Conservation (phyloP, 257 asterid species). For the Scutellaria baicalensis region DNA sequence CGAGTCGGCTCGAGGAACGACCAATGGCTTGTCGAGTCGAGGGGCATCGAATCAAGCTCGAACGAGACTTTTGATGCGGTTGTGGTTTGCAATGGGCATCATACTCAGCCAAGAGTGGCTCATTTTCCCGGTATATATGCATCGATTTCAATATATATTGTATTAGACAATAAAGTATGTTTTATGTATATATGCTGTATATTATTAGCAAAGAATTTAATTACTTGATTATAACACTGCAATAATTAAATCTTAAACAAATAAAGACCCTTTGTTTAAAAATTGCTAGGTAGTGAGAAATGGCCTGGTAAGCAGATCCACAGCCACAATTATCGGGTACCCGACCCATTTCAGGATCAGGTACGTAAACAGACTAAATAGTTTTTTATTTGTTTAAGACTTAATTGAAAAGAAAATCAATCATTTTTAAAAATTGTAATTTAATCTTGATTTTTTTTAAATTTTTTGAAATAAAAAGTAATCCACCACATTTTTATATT, state of each 20-base stretch:
- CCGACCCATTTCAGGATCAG: slow-evolving; percentile 45
- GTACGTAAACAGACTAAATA: slow-evolving; percentile 24
- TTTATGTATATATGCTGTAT: background rate
- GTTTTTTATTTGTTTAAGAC: too few relatives aligned
- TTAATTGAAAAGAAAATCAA: too few relatives aligned
- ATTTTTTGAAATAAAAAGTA: too few relatives aligned
- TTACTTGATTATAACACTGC: too few relatives aligned
- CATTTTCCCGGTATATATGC: slow-evolving; percentile 43
- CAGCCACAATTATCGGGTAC: slow-evolving; percentile 59
- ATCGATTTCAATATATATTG: background rate
- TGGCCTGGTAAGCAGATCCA: slow-evolving; percentile 69
- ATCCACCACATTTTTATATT: too few relatives aligned
- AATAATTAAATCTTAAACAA: too few relatives aligned
- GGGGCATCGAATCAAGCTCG: background rate
- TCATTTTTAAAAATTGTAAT: too few relatives aligned
- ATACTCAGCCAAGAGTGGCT: slow-evolving; percentile 37
- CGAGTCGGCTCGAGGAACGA: slow-evolving; percentile 9
- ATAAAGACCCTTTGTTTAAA: too few relatives aligned
- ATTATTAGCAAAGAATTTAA: too few relatives aligned
- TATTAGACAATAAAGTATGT: background rate
- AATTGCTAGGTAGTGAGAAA: slow-evolving; percentile 31
- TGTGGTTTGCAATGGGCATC: slow-evolving; percentile 47
- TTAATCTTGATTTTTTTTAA: too few relatives aligned
- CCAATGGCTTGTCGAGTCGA: slow-evolving; percentile 45
- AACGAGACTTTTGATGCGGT: slow-evolving; percentile 47